Conservation (phyloP, 768 basidiomycete species). For the Tubosaeta brunneosetosa region DNA sequence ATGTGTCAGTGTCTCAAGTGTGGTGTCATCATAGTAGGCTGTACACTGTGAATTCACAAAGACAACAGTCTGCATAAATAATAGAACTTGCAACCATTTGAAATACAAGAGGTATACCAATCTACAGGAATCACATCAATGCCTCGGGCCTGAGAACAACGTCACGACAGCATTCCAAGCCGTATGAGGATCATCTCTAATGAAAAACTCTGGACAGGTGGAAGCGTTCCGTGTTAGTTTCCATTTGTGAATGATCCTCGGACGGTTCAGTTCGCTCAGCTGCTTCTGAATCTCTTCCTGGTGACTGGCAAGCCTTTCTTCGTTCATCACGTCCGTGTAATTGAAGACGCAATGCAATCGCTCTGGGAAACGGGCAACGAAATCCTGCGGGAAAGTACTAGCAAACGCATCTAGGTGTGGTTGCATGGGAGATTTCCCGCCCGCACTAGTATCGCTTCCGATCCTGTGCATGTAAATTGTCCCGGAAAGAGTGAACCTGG, state of each 20-base stretch:
- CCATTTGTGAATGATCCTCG: too few relatives aligned
- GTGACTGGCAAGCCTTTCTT: neutral
- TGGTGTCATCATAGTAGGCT: too few relatives aligned
- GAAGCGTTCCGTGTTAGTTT: neutral
- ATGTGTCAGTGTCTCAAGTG: too few relatives aligned
- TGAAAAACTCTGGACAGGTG: neutral
- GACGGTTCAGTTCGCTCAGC: neutral
- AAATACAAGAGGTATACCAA: too few relatives aligned
- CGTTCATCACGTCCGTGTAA: neutral
- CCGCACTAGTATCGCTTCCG: neutral
- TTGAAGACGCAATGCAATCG: constrained; percentile 11
- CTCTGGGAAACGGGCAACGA: neutral
- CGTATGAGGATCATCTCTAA: neutral
- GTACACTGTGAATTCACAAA: too few relatives aligned
- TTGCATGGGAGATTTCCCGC: neutral
- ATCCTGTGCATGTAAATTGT: constrained; percentile 16
- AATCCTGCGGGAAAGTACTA: neutral
- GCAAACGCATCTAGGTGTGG: constrained; percentile 8
- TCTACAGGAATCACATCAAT: too few relatives aligned
- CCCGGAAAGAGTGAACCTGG: constrained; percentile 4
- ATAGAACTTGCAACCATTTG: too few relatives aligned
- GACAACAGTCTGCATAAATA: too few relatives aligned
- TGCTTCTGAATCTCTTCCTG: neutral
- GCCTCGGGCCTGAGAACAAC: constrained; percentile 2
- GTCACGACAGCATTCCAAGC: constrained; percentile 11